Base-by-base conservation (phyloP, 225 moss, liverwort and hornwort species). In the Ulota crispa region DNA sequence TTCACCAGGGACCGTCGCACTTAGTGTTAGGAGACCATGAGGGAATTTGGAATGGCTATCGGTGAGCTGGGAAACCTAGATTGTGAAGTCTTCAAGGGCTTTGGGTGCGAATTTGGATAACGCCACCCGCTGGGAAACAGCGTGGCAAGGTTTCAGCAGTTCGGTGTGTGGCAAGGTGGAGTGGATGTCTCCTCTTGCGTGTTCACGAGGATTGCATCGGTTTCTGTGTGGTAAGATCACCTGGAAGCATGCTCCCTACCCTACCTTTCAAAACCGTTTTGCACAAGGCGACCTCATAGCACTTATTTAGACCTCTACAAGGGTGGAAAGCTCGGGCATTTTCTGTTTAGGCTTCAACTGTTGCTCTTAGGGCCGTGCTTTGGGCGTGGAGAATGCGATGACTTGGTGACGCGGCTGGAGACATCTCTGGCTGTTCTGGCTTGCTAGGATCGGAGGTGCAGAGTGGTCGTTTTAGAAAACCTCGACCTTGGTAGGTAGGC, bases 41-140 rank as follows among this genome's bases (percentile, higher is more conserved):
- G 14, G 54, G 64, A 64, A 9, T 68, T 26, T 64, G 43, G 43
- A 73, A 54, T 68, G 73, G 15, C 31, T 62, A 18, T 20, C 4
- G n/a, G 36, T 52, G 78, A 59, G 79, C 24, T 37, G 65, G 71
- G 47, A 32, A 62, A 61, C 50, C 15, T 77, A 72, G 68, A 23
- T 20, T 68, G 32, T 70, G 78, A 70, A 71, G 55, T 75, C 14
- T 26, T 15, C 8, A 2, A 13, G 77, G 9, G 20, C 26, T 68
- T 78, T 3, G 53, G 63, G 11, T 68, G 31, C 55, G 20, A 74
- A 54, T 45, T 45, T 73, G 26, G 23, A n/a, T 32, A 18, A 23
- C 9, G n/a, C 26, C 32, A n/a, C 18, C 10, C 63, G 53, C 59
- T 50, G 42, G 2, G 67, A 68, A 27, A 15, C 27, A 11, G 52